Conservation (phyloP, 2,329 filamentous ascomycete species). For the Botrytis fragariae region DNA sequence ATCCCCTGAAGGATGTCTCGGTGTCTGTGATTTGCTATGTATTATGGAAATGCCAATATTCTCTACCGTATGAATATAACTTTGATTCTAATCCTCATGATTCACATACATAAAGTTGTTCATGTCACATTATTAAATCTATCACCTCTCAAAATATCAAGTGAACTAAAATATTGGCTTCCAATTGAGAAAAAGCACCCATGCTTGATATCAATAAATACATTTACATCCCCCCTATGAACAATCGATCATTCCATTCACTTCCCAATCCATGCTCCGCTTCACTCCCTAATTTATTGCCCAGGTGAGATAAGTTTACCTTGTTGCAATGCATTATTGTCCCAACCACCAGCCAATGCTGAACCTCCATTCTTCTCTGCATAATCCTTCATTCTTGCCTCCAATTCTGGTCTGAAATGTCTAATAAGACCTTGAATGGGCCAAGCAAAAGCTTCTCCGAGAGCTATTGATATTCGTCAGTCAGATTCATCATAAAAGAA, state of each 20-base stretch:
- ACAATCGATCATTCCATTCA: slow-evolving; percentile 26
- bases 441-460: slow-evolving; percentile 98
- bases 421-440: slow-evolving; percentile 96
- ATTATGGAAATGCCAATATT: not conserved
- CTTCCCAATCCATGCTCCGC: slow-evolving; percentile 16
- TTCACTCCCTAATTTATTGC: slow-evolving; percentile 59
- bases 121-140: not conserved
- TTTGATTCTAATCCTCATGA: not conserved
- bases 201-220: slow-evolving; percentile 36
- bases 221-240: slow-evolving; percentile 32
- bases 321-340: slow-evolving; percentile 68
- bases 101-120: not conserved
- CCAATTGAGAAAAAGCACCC: slow-evolving; percentile 19
- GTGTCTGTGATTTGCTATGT: not conserved
- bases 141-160: not conserved
- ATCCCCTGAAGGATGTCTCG: not conserved
- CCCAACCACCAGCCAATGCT: slow-evolving; percentile 85
- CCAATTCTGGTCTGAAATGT: slow-evolving; percentile 94
- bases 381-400: slow-evolving; percentile 84
- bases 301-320: slow-evolving; percentile 86
- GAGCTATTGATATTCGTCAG: slow-evolving; percentile 49
- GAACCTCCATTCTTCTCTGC: slow-evolving; percentile 69
- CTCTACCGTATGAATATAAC: not conserved
- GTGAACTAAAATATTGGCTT: slow-evolving; percentile 19
- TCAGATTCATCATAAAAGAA: not conserved